Percentiles rank a stretch among this genome's conserved stretches.
These are phyloP conservation scores for Immersiella caudata DNA, from an alignment of 495 filamentous ascomycete species.

Conservation along the genomic window DNA sequence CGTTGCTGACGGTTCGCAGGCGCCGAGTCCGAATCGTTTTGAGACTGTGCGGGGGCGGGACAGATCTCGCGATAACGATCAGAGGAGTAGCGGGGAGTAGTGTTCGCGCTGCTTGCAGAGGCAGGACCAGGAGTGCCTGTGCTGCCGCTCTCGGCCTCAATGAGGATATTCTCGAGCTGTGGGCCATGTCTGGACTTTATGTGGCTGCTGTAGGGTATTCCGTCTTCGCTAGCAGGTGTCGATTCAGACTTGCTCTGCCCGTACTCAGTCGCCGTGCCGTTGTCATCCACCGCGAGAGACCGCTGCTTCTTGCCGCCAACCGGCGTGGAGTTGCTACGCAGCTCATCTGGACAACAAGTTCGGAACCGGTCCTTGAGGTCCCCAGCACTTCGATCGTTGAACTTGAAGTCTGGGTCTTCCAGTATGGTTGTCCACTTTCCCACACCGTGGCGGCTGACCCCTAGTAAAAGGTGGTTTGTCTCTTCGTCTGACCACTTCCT, in stretches of 20 bases:
- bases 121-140: constrained; percentile 2
- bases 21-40: constrained; percentile 27
- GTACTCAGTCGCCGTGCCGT: not conserved
- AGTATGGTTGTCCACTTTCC: constrained; percentile 88
- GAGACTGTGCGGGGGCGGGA: not conserved
- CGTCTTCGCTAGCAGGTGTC: not conserved
- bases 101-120: not conserved
- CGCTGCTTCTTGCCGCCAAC: constrained; percentile 30
- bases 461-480: constrained; percentile 72
- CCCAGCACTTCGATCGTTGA: constrained; percentile 73
- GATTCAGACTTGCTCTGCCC: not conserved
- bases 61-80: not conserved
- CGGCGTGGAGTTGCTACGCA: constrained; percentile 37
- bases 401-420: constrained; percentile 70
- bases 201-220: not conserved
- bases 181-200: constrained; percentile 40
- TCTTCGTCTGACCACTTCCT: constrained; percentile 84
- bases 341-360: constrained; percentile 69
- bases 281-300: not conserved
- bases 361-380: constrained; percentile 88
- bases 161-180: constrained; percentile 52
- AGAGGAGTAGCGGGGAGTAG: not conserved
- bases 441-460: constrained; percentile 79
- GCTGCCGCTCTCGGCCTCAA: constrained; percentile 40
- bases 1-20: constrained; percentile 30